Percentiles rank a stretch among this genome's conserved stretches.
phyloP scores from a whole-genome alignment of 208 protist species.

The Leishmania mexicana region DNA sequence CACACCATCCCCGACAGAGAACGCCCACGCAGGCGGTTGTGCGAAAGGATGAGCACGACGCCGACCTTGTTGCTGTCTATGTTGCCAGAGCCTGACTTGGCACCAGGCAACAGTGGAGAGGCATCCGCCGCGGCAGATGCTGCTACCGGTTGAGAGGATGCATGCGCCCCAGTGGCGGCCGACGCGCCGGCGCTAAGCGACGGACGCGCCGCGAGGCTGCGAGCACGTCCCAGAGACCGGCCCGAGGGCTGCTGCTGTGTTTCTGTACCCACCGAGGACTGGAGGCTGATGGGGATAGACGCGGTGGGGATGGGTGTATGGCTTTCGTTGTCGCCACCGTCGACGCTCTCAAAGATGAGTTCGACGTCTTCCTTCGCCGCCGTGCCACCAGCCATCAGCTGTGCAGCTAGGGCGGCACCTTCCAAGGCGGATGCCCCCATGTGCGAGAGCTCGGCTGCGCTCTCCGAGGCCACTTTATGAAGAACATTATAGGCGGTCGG shows the following conservation, averaged over 20 bases:
- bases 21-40: conserved; percentile 24
- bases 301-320: neutral
- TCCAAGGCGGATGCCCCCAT: neutral
- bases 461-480: neutral
- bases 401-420: neutral
- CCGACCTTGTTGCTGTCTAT: neutral
- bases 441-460: neutral
- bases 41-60: conserved; percentile 13
- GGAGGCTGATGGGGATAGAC: conserved; percentile 1
- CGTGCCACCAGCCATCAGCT: neutral
- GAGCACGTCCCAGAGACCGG: neutral
- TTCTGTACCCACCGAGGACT: neutral
- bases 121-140: neutral
- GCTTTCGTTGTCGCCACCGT: neutral
- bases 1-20: conserved; percentile 11
- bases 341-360: too few species aligned
- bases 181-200: neutral
- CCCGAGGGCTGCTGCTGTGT: neutral
- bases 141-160: neutral
- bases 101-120: neutral
- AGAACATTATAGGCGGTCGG: neutral
- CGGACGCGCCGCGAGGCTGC: neutral
- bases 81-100: neutral
- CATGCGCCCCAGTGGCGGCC: too few species aligned
- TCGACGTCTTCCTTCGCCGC: neutral